Conservation (phyloP, 768 basidiomycete genomes). For the Lentinula aciculospora region DNA sequence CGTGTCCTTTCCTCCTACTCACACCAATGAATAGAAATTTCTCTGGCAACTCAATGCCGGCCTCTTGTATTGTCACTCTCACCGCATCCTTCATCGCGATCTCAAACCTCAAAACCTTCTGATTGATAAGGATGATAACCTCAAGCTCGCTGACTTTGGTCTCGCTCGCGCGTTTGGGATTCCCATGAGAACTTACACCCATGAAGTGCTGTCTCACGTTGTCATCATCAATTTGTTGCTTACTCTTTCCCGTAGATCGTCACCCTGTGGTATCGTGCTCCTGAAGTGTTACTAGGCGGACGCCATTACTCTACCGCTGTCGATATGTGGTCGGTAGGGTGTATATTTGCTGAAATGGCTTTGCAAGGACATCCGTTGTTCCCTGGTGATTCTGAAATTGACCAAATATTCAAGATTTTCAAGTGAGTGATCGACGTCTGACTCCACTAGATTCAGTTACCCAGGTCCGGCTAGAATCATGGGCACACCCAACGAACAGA, state of each 20-base stretch:
- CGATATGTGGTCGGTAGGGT: constrained; percentile 99
- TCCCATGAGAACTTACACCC: constrained; percentile 98
- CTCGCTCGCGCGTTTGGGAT: constrained; percentile 97
- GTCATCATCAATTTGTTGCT: background rate
- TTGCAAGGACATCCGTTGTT: constrained; percentile 87
- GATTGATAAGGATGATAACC: constrained; percentile 83
- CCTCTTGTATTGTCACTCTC: constrained; percentile 90
- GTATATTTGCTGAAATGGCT: constrained; percentile 98
- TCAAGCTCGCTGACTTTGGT: constrained; percentile 96
- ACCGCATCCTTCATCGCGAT: constrained; percentile 95
- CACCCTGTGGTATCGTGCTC: constrained; percentile 98
- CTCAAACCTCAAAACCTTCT: constrained; percentile 95
- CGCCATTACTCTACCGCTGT: constrained; percentile 97
- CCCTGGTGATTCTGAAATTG: constrained; percentile 99
- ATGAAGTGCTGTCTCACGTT: constrained; percentile 59
- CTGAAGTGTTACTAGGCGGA: constrained; percentile 92
- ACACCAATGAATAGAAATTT: constrained; percentile 69
- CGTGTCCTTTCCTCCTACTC: constrained; percentile 8
- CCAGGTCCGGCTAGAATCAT: constrained; percentile 56
- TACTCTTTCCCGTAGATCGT: constrained; percentile 65
- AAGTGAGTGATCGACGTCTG: constrained; percentile 47
- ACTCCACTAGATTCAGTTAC: background rate
- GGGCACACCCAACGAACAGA: constrained; percentile 88
- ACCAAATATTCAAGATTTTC: constrained; percentile 99
- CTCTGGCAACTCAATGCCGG: constrained; percentile 90